Base-by-base conservation (phyloP, 768 basidiomycete genomes). In the Hirschioporus abietinus region DNA sequence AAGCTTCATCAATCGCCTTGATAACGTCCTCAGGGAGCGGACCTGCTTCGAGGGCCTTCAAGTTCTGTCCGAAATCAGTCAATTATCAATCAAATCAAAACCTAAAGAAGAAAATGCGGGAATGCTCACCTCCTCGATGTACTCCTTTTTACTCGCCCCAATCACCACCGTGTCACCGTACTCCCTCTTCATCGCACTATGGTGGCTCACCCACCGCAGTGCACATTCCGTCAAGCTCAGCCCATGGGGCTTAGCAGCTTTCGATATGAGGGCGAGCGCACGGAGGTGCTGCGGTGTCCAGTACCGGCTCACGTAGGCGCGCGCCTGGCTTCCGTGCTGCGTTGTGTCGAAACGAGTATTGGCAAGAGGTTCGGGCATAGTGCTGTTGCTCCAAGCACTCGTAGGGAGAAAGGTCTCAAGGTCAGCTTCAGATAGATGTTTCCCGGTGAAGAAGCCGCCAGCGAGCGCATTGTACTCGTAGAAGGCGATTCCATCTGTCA, bases 141-240 rank as follows among this genome's bases (percentile, higher is more conserved):
- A 80, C 63, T 72, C 69, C 63, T 73, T 68, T 5, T 72, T 74
- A 62, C 74, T 70, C 10, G 79, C 79, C 17, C 80, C 79, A 65
- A 83, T 73, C 66, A 82, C 74, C 70, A 81, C 72, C 57, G 67
- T 71, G 68, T 78, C 71, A 5, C 60, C 72, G 58, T 24, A 34
- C 18, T 64, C 63, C 15, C 34, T 36, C 9, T 52, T 52, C 15
- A 34, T 57, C 23, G 26, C 67, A 12, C 78, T 79, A 67, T 81
- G 80, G 68, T 81, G 79, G 17, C 72, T 69, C 64, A 75, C 67
- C 80, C 80, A 81, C 25, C 80, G 71, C 6, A 81, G 70, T 1
- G 78, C 80, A 25, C 26, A 17, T 63, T 80, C 78, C 23, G 78
- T 66, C 61, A 78, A 71, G 1, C 77, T 79, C 30, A 79, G 69